Evolutionary conservation across 2,329 filamentous ascomycete genomes (phyloP).

Genomic region (Plenodomus tracheiphilus): DNA sequence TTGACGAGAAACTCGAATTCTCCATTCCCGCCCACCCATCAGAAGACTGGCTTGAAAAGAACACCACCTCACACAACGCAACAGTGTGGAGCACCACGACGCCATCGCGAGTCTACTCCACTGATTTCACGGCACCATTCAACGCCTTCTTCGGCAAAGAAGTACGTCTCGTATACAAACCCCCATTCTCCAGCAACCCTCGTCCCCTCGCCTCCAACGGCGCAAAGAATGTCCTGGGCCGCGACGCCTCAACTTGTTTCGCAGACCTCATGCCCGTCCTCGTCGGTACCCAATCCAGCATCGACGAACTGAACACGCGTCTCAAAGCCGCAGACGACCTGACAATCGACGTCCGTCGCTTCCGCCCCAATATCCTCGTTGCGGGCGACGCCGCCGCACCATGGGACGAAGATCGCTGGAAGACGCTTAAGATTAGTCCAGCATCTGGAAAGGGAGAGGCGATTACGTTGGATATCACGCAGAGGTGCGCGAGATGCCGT

Average conservation of each 20-base stretch:
- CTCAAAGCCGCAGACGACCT: slow-evolving; percentile 53
- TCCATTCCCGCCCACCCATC: slow-evolving; percentile 60
- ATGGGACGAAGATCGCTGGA: slow-evolving; percentile 68
- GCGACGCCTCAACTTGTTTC: slow-evolving; percentile 58
- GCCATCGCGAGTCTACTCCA: slow-evolving; percentile 59
- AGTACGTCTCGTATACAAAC: slow-evolving; percentile 65
- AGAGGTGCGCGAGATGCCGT: slow-evolving; percentile 63
- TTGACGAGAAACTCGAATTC: slow-evolving; percentile 44
- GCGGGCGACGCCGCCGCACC: slow-evolving; percentile 52
- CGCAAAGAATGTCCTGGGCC: slow-evolving; percentile 57
- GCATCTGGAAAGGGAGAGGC: slow-evolving; percentile 12
- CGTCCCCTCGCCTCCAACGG: slow-evolving; percentile 61
- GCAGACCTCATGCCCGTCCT: slow-evolving; percentile 63
- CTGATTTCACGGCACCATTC: slow-evolving; percentile 57
- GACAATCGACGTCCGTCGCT: slow-evolving; percentile 59
- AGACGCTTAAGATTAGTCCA: slow-evolving; percentile 54
- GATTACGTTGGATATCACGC: slow-evolving; percentile 60
- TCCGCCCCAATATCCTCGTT: slow-evolving; percentile 66
- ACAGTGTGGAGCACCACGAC: slow-evolving; percentile 64
- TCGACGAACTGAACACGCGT: slow-evolving; percentile 61
- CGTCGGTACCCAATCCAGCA: slow-evolving; percentile 59
- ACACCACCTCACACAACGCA: slow-evolving; percentile 56
- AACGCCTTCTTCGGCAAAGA: slow-evolving; percentile 59
- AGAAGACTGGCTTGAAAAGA: slow-evolving; percentile 55
- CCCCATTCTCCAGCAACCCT: slow-evolving; percentile 52